A percentile compares a stretch with the other conserved stretches of the same genome.
These are phyloP conservation scores for Fusarium poae DNA, from an alignment of 2,329 filamentous ascomycete genomes.

Conservation along the genomic window DNA sequence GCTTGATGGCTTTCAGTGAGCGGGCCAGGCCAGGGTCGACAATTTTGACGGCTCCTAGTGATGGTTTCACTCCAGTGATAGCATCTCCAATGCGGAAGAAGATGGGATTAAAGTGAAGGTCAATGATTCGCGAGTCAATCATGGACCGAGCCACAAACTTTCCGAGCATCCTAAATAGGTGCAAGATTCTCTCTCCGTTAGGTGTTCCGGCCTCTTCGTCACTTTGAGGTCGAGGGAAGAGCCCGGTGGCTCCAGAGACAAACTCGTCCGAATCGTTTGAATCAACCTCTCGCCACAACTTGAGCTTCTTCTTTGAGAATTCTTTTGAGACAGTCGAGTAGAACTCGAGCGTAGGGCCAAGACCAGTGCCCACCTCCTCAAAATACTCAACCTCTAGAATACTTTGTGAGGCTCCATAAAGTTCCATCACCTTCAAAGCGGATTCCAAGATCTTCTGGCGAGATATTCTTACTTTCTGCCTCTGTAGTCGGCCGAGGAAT, in stretches of 20 bases:
- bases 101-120: constrained; percentile 95
- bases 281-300: constrained; percentile 95
- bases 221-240: constrained; percentile 93
- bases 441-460: constrained; percentile 95
- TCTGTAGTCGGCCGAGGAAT: constrained; percentile 89
- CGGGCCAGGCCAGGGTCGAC: constrained; percentile 89
- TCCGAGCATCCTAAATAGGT: constrained; percentile 91
- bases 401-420: constrained; percentile 96
- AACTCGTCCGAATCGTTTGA: constrained; percentile 79
- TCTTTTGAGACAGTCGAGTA: constrained; percentile 98
- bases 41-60: constrained; percentile 87
- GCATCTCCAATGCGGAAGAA: constrained; percentile 95
- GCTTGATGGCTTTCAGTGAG: constrained; percentile 88
- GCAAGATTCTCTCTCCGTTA: constrained; percentile 87
- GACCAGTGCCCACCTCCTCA: constrained; percentile 95
- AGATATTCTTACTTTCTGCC: constrained; percentile 98
- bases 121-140: constrained; percentile 98
- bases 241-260: constrained; percentile 83
- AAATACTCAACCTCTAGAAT: constrained; percentile 98
- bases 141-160: constrained; percentile 98
- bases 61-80: constrained; percentile 76
- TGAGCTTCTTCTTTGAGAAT: constrained; percentile 96
- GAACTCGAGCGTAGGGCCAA: constrained; percentile 96
- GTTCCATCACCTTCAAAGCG: constrained; percentile 97
- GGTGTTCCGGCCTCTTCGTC: constrained; percentile 79